Evolutionary conservation across 2,329 filamentous ascomycete species (phyloP).

Genomic region (Cadophora sp.): DNA sequence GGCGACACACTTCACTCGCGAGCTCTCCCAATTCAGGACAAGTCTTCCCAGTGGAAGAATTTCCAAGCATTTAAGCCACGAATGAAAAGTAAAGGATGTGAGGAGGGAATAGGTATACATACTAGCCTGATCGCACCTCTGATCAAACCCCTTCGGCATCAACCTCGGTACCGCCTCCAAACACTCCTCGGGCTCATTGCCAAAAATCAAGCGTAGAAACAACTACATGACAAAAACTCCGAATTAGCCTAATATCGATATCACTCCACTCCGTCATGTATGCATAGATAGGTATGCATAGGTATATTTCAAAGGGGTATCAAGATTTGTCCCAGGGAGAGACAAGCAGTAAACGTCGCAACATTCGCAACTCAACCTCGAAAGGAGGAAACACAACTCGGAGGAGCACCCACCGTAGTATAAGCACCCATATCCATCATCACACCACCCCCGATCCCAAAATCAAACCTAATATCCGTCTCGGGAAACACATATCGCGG

Average conservation of each 20-base stretch:
- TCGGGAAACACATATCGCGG: constrained; percentile 44
- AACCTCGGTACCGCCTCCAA: constrained; percentile 42
- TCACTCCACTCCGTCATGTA: neutral
- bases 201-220: constrained; percentile 50
- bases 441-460: constrained; percentile 46
- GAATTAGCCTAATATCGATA: neutral
- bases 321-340: too few relatives aligned
- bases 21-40: neutral
- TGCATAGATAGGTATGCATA: neutral
- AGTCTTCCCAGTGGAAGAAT: neutral
- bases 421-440: constrained; percentile 52
- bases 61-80: neutral
- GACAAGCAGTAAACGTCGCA: neutral
- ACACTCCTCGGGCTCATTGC: constrained; percentile 50
- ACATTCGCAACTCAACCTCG: neutral
- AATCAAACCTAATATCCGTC: constrained; percentile 54
- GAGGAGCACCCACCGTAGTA: constrained; percentile 4
- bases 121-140: constrained; percentile 46
- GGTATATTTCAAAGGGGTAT: neutral
- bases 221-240: constrained; percentile 34
- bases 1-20: neutral
- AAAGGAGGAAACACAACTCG: neutral
- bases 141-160: constrained; percentile 42
- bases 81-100: neutral
- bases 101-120: neutral